Base-by-base conservation (phyloP, 768 basidiomycete genomes). In the Boletales sp. region DNA sequence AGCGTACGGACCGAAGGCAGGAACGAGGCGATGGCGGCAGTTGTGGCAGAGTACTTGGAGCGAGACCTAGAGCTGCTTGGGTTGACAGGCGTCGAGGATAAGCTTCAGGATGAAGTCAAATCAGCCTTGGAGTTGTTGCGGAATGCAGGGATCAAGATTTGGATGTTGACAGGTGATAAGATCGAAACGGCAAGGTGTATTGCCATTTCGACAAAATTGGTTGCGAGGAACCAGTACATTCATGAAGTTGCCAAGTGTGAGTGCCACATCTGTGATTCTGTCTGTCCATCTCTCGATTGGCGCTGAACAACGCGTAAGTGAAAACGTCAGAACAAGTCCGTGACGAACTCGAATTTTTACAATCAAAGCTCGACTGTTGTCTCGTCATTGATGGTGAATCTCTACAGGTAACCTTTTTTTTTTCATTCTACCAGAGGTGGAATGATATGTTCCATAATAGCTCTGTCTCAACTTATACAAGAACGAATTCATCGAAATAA, bases 131-230 rank as follows among this genome's bases (percentile, higher is more conserved):
- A 98, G 70, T 64, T 98, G 45, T 68, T 99, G 55, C 74, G 94
- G 57, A 98, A 98, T 65, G 97, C 95, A 0, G 95, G 95, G 5
- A 84, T 99, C 70, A 97, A 90, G 78, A 98, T 99, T 51, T 99
- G 97, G 97, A 98, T 98, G 97, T 75, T 98, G 60, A 99, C 97
- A 0, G 95, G 97, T 2, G 97, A 99, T 70, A 99, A 98, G 74
- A 92, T 98, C 43, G 97, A 99, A 74, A 99, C 97, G 4, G 97
- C 97, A 5, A 86, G 94, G 34, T 95, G 94, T 69, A 99, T 99
- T 62, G 94, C 95, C 5, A 93, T 98, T 55, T 97, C 94, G 34
- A 97, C 91, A 8, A 98, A 98, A 66, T 74, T 98, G 44, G 97
- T 98, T 8, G 87, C 91, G 19, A 79, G 97, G 59, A 93, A 93